Evolutionary conservation across 139 green algal genomes (phyloP).

Genomic region (Asterochloris erici): DNA sequence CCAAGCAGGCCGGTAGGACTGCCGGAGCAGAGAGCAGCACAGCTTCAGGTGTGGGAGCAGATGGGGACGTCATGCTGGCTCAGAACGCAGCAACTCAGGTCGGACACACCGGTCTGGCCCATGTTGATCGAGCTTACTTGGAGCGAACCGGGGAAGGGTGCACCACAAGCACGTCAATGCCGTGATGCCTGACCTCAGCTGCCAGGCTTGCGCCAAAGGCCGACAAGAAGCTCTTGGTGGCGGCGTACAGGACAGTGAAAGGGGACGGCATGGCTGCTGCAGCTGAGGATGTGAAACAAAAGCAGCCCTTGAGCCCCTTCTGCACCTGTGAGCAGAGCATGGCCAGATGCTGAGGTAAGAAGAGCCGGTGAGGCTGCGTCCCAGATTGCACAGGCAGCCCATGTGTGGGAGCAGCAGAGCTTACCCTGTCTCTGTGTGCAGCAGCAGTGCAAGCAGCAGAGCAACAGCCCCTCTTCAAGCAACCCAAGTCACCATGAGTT

Average conservation of each 20-base stretch:
- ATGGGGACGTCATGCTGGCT: not conserved
- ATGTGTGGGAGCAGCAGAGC: no score
- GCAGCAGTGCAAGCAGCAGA: not conserved
- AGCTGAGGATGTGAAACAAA: constrained; percentile 88
- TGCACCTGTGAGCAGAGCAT: constrained; percentile 37
- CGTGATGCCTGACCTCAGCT: constrained; percentile 73
- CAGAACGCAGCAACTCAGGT: not conserved
- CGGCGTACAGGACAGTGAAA: constrained; percentile 82
- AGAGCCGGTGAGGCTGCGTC: no score
- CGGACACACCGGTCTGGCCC: not conserved
- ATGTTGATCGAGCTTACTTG: constrained; percentile 34
- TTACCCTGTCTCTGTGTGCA: not conserved
- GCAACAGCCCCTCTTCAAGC: no score
- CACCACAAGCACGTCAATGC: constrained; percentile 93
- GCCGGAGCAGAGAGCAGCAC: not conserved
- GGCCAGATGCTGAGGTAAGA: not conserved
- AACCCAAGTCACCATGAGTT: constrained; percentile 61
- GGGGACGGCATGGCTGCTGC: constrained; percentile 79
- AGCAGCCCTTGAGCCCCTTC: constrained; percentile 75
- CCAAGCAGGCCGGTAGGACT: not conserved
- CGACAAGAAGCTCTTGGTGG: constrained; percentile 86
- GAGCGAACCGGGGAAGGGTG: constrained; percentile 92
- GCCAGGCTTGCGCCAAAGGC: constrained; percentile 86
- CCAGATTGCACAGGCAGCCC: no score
- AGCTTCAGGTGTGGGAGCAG: not conserved